These are phyloP conservation scores for Epicoccum sorghinum DNA, from an alignment of 2,329 filamentous ascomycete species.

Conservation along the genomic window DNA sequence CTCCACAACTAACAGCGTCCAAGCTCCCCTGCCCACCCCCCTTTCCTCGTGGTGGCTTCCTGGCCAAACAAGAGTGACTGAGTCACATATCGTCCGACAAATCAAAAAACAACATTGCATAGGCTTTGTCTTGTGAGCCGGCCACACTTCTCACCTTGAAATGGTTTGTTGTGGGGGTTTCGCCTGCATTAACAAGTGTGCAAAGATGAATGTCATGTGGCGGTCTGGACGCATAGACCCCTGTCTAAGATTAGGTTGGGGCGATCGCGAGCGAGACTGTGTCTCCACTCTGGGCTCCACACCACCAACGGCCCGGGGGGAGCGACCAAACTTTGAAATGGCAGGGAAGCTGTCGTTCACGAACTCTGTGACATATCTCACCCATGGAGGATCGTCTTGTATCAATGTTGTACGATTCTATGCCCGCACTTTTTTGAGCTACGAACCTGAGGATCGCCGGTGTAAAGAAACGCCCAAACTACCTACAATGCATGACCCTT, in stretches of 20 bases:
- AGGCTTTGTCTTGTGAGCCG: no score
- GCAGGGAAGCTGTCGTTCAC: background rate
- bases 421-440: background rate
- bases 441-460: background rate
- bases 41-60: no score
- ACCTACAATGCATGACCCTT: constrained; percentile 10
- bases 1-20: no score
- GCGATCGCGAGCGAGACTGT: constrained; percentile 2
- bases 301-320: constrained; percentile 1
- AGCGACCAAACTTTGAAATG: background rate
- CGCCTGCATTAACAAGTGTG: no score
- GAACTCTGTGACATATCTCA: background rate
- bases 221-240: constrained; percentile 14
- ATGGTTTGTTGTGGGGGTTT: no score
- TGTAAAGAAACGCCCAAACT: constrained; percentile 4
- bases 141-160: no score
- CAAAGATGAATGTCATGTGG: background rate
- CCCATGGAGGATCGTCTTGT: background rate
- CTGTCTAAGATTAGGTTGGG: constrained; percentile 8
- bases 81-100: no score
- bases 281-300: constrained; percentile 1
- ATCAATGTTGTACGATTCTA: constrained; percentile 1
- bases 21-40: no score
- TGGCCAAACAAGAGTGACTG: no score
- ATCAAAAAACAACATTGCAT: no score